These are phyloP conservation scores for Kandelia obovata DNA, from an alignment of 345 rosid species.

Conservation along the genomic window DNA sequence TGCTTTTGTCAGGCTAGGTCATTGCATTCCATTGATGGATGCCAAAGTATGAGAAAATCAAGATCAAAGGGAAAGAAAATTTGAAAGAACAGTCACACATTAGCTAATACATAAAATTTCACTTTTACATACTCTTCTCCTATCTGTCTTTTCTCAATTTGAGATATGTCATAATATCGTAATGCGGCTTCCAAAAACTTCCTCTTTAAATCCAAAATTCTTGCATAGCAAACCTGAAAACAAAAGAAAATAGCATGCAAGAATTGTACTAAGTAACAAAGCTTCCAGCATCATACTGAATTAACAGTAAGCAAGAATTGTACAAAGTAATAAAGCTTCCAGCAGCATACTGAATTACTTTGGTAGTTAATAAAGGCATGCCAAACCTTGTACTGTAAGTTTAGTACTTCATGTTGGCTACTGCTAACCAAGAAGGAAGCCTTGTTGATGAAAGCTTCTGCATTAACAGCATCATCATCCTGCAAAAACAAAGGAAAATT, in stretches of 20 bases:
- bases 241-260: constrained; percentile 8
- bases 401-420: constrained; percentile 87
- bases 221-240: constrained; percentile 87
- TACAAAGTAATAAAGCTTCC: constrained; percentile 12
- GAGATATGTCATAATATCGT: constrained; percentile 88
- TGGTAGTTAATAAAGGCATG: neutral
- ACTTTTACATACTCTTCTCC: constrained; percentile 76
- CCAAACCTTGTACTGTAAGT: constrained; percentile 83
- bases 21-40: too few species aligned
- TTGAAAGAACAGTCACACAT: neutral
- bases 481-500: constrained; percentile 26
- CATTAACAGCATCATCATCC: constrained; percentile 99
- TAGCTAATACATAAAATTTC: neutral
- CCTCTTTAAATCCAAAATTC: constrained; percentile 93
- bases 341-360: neutral
- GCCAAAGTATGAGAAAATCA: neutral
- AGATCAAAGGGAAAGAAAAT: neutral
- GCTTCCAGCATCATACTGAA: constrained; percentile 1
- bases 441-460: constrained; percentile 91
- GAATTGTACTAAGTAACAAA: constrained; percentile 1
- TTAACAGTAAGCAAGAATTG: neutral
- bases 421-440: constrained; percentile 97
- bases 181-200: constrained; percentile 96
- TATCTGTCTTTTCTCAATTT: constrained; percentile 87
- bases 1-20: neutral